phyloP scores from a whole-genome alignment of 768 basidiomycete species.

The Psilocybe cyanescens region DNA sequence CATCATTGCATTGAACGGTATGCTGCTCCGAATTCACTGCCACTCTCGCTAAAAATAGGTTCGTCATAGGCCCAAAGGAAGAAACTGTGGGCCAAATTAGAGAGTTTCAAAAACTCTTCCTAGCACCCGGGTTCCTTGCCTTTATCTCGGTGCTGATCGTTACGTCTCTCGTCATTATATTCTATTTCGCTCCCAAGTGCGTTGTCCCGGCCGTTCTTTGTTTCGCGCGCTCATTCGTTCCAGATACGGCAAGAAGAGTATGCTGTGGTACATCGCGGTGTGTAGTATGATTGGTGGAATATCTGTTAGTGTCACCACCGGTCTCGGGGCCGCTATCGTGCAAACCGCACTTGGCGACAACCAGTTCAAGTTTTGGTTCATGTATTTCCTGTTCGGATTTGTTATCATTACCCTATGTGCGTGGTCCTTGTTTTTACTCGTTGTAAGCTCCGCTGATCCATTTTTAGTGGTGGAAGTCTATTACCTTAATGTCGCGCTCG shows the following conservation, averaged over 20 bases:
- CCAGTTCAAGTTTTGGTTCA: slow-evolving; percentile 94
- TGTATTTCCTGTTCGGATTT: slow-evolving; percentile 85
- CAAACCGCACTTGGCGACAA: slow-evolving; percentile 75
- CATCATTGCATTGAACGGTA: slow-evolving; percentile 89
- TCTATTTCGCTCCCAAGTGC: slow-evolving; percentile 83
- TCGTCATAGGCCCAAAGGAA: slow-evolving; percentile 64
- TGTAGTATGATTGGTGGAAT: slow-evolving; percentile 98
- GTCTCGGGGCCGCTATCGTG: slow-evolving; percentile 90
- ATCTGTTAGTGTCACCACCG: slow-evolving; percentile 92
- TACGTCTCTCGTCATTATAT: slow-evolving; percentile 68
- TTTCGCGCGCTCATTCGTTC: not conserved
- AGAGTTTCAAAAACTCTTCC: slow-evolving; percentile 78
- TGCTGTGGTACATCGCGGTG: slow-evolving; percentile 94
- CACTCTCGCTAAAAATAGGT: slow-evolving; percentile 14
- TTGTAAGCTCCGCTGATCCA: slow-evolving; percentile 6
- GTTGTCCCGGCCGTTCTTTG: slow-evolving; percentile 21
- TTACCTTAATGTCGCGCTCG: slow-evolving; percentile 95
- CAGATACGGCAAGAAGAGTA: slow-evolving; percentile 87
- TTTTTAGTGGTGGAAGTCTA: slow-evolving; percentile 83
- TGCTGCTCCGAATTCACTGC: slow-evolving; percentile 26
- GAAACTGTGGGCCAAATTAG: slow-evolving; percentile 68
- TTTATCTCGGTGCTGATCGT: slow-evolving; percentile 68
- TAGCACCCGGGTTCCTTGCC: slow-evolving; percentile 81
- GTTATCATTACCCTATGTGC: slow-evolving; percentile 79
- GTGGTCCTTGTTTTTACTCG: slow-evolving; percentile 33